Base-by-base conservation (phyloP, 345 rosid species). In the Acer campestre region DNA sequence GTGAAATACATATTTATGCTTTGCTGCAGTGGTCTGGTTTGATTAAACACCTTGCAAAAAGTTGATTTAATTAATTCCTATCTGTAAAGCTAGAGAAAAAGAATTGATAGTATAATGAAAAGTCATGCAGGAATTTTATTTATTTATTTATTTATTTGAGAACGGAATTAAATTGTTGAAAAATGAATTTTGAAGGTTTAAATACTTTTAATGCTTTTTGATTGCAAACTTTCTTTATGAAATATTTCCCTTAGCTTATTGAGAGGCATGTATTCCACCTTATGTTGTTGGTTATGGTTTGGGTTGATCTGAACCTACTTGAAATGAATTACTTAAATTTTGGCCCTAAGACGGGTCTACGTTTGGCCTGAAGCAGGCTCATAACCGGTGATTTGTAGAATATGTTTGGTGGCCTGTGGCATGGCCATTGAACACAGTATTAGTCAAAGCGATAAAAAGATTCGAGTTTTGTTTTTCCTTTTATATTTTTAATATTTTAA, bases 1-100 rank as follows among this genome's bases (percentile, higher is more conserved):
- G 35, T 75, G 77, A 20, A 65, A 49, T 13, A 53, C 22, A 51
- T 31, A 14, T 64, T 20, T 49, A 64, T 42, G 77, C 70, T 74
- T 4, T 63, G 44, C 77, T 27, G 9, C 35, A 48, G 51, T 63
- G 48, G 42, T 44, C 31, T 49, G 25, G 75, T 22, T 49, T 18
- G n/a, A 63, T 22, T 7, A 31, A 29, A 63, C n/a, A 23, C 10
- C 0, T 29, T 48, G 61, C 46, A 31, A 27, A n/a, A 53, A 53
- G 1, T 17, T 56, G 22, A 2, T 13, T 42, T 61, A 46, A 10
- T 61, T 48, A 25, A n/a, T 27, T 70, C 6, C 40, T 44, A 29
- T 25, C 63, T 55, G 10, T 18, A 55, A 31, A 29, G 48, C 29
- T 27, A 3, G 27, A 3, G 9, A 70, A 51, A 17, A 71, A 10